Base-by-base conservation (phyloP, 2,329 filamentous ascomycete genomes). In the Neofusicoccum sp. region DNA sequence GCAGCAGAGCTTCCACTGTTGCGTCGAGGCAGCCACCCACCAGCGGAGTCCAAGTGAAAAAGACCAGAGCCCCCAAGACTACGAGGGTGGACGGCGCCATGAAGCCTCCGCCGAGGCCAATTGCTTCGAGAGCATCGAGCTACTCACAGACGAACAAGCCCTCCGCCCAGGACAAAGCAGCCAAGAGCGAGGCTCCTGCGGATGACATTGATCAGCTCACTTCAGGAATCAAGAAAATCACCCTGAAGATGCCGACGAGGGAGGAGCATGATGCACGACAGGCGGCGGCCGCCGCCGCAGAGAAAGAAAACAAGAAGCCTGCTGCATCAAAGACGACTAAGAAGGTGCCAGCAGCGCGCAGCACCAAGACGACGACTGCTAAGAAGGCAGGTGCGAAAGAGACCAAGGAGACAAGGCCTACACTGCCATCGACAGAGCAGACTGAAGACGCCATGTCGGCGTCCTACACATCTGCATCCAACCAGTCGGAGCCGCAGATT, bases 201-300 rank as follows among this genome's bases (percentile, higher is more conserved):
- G 70, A 75, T 14, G 78, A 81, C 36, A 70, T 87, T 48, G 84
- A 87, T 48, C 76, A 75, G 16, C 71, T 87, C 31, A 78, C 83
- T 1, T 77, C 80, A 3, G 83, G 83, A 3, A 71, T 87, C 65
- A 84, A 84, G 69, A 83, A 82, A 33, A 83, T 88, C 61, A 87
- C 85, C 28, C 70, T 89, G 52, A 87, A 85, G 65, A 77, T 87
- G 58, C 84, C 84, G 0, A 79, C 83, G 0, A 80, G 80, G 28
- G 84, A 87, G 68, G 84, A 87, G 68, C 79, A 87, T 64, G 83
- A 85, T 33, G 79, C 78, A 6, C 75, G 82, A 28, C 74, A 80
- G 56, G 78, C 77, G 59, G 71, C 69, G n/a, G 67, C 71, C 1
- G 74, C 78, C n/a, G 77, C 79, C 44, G 73, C 71, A 29, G 76